Evolutionary conservation across 352 stramenopile genomes (phyloP), one percentile per base, ranked within the genome.

Genomic region (Phytopythium sindhum): DNA sequence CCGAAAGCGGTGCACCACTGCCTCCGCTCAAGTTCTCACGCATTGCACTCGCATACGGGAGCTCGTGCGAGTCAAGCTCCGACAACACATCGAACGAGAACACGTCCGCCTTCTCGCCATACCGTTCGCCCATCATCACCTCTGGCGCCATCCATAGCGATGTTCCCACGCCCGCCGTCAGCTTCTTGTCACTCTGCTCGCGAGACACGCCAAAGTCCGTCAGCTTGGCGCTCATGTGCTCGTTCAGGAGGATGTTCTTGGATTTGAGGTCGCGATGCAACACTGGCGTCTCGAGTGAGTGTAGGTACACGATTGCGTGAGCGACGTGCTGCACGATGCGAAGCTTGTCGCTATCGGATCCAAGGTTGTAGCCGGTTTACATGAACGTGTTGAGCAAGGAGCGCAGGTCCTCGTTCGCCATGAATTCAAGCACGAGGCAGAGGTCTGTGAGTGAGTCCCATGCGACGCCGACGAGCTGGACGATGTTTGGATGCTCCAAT

Each of bases 261-360:
- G 77, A 86, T 51, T 86, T 86, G 44, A 86, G 64, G n/a, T 86
- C 74, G 21, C 73, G 74, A 21, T 84, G 75, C n/a, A 86, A 41
- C 26, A 80, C 66, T 21, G 60, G 24, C 11, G 74, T 72, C 6
- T 73, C 63, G 2, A 86, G 73, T 2, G 72, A 79, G 61, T 86
- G 77, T 0, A 86, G 61, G 63, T 86, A 84, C 17, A 64, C 70
- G 2, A 86, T 56, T 14, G 67, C 72, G 24, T 79, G 67, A 0
- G 67, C 63, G 26, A 86, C 61, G 24, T 76, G 58, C 9, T 74
- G 24, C 2, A 72, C 68, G 39, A 81, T 74, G 3, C 63, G 50
- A 5, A 64, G 11, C 52, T 86, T 86, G 15, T 75, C 67, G n/a
- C 51, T 29, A 35, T 80, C 74, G 26, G 83, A 80, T 1, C 77